These are phyloP conservation scores for Vitis riparia DNA, from an alignment of 164 flowering plant genomes.

Conservation along the genomic window DNA sequence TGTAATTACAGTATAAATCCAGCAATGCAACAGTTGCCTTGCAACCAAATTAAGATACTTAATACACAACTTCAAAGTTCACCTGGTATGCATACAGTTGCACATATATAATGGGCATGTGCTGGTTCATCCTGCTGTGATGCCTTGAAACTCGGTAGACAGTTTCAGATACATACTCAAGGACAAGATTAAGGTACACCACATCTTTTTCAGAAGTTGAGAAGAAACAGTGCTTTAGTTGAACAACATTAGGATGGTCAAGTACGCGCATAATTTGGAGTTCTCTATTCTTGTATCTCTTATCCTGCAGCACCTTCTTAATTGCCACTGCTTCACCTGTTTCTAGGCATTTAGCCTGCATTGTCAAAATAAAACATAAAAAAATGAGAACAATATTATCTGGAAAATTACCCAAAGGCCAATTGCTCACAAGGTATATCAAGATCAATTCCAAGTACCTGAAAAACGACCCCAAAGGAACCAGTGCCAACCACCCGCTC, in stretches of 20 bases:
- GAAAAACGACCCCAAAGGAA: constrained; percentile 98
- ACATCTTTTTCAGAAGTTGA: constrained; percentile 91
- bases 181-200: constrained; percentile 87
- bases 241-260: constrained; percentile 83
- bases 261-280: constrained; percentile 88
- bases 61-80: constrained; percentile 1
- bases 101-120: constrained; percentile 73
- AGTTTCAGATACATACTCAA: constrained; percentile 90
- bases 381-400: constrained; percentile 1
- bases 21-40: too few relatives aligned
- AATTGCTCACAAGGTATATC: background rate
- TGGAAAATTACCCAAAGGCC: background rate
- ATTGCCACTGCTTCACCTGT: constrained; percentile 90
- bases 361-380: background rate
- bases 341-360: constrained; percentile 93
- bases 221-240: constrained; percentile 79
- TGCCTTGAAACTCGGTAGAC: constrained; percentile 77
- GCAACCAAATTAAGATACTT: background rate
- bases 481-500: constrained; percentile 99
- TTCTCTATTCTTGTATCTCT: constrained; percentile 97
- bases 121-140: constrained; percentile 71
- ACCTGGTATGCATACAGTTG: constrained; percentile 95
- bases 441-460: constrained; percentile 47
- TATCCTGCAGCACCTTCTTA: constrained; percentile 97
- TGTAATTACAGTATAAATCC: background rate